Conservation (phyloP, 768 basidiomycete genomes). For the Butyriboletus loyo region DNA sequence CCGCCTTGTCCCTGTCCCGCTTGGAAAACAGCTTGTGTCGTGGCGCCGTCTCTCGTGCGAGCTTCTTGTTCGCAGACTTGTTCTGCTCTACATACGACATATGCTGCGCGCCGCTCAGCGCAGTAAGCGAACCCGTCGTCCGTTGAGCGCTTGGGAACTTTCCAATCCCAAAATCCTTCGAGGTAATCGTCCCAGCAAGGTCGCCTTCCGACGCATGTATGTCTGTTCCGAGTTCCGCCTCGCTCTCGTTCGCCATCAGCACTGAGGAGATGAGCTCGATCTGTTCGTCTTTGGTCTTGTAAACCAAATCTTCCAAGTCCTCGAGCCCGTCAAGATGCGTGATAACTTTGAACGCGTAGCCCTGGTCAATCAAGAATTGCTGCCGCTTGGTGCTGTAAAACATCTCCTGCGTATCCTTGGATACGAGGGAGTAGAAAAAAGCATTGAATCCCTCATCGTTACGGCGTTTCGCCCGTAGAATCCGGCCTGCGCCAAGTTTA, state of each 20-base stretch:
- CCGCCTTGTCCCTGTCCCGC: slow-evolving; percentile 72
- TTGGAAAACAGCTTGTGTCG: slow-evolving; percentile 82
- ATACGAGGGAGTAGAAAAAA: slow-evolving; percentile 98
- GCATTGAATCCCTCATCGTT: slow-evolving; percentile 99
- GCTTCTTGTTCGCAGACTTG: slow-evolving; percentile 83
- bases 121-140: slow-evolving; percentile 77
- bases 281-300: slow-evolving; percentile 87
- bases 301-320: slow-evolving; percentile 82
- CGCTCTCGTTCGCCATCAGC: slow-evolving; percentile 84
- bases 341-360: slow-evolving; percentile 99
- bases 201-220: slow-evolving; percentile 82
- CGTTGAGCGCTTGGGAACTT: slow-evolving; percentile 69
- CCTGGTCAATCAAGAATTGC: slow-evolving; percentile 98
- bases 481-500: slow-evolving; percentile 61
- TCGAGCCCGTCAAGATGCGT: slow-evolving; percentile 95
- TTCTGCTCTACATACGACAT: slow-evolving; percentile 94
- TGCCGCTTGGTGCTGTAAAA: slow-evolving; percentile 99
- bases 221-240: slow-evolving; percentile 84
- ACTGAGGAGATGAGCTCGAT: slow-evolving; percentile 96
- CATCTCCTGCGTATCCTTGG: slow-evolving; percentile 99
- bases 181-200: slow-evolving; percentile 80
- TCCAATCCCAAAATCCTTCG: slow-evolving; percentile 75
- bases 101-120: slow-evolving; percentile 84
- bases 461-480: slow-evolving; percentile 92
- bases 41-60: slow-evolving; percentile 50